phyloP scores from a whole-genome alignment of 768 basidiomycete genomes.

The Cystobasidiopsis lactophilus region DNA sequence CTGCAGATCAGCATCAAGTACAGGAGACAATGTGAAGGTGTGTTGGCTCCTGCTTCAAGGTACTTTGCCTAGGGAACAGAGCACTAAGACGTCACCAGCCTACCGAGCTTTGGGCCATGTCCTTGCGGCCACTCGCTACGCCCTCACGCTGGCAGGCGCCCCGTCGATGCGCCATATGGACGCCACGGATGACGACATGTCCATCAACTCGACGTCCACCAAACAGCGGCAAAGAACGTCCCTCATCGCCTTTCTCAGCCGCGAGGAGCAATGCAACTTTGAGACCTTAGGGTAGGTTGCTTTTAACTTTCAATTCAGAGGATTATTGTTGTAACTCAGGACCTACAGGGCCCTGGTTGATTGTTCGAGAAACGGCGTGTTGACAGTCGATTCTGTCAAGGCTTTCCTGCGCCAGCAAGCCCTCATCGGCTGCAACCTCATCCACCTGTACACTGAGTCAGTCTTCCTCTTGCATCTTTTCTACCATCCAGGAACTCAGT shows the following conservation, averaged over 20 bases:
- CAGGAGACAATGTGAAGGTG: conserved; percentile 13
- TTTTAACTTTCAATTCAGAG: not conserved
- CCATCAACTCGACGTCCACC: not conserved
- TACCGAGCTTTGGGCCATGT: conserved; percentile 17
- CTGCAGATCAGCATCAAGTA: conserved; percentile 10
- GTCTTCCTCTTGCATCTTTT: not conserved
- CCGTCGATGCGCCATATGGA: not conserved
- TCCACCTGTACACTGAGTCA: conserved; percentile 5
- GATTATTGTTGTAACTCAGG: too few relatives aligned
- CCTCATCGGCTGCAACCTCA: conserved; percentile 13
- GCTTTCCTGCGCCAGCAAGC: conserved; percentile 13
- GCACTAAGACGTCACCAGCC: conserved; percentile 1
- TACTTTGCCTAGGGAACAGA: not conserved
- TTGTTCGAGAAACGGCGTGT: conserved; percentile 17
- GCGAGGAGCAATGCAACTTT: conserved; percentile 15
- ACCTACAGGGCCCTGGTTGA: conserved; percentile 16
- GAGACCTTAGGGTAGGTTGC: conserved; percentile 12
- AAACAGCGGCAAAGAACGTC: not conserved
- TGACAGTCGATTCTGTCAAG: conserved; percentile 11
- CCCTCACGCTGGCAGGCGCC: not conserved
- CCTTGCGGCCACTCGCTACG: conserved; percentile 11
- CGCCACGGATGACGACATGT: conserved; percentile 8
- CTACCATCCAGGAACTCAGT: too few relatives aligned
- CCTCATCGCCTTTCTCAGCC: conserved; percentile 6
- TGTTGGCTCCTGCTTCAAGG: not conserved